These are phyloP conservation scores for Pneumocystis jirovecii DNA, from an alignment of 1,139 yeast species.

Conservation along the genomic window DNA sequence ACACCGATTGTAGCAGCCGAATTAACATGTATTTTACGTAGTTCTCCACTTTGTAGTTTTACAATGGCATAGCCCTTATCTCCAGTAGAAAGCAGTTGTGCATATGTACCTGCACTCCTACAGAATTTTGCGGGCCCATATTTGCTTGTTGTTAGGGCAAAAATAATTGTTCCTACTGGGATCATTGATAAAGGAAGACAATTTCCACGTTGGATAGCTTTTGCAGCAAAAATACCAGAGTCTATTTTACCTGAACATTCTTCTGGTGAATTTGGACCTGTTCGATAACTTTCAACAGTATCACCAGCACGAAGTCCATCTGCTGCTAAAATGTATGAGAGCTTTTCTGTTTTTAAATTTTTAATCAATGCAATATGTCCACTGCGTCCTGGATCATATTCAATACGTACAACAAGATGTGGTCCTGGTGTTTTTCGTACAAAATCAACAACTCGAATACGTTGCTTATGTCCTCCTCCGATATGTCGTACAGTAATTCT, in stretches of 20 bases:
- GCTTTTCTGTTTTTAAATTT: slow-evolving; percentile 44
- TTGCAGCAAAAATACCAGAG: slow-evolving; percentile 77
- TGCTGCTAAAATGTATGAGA: slow-evolving; percentile 75
- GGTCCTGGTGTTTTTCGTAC: slow-evolving; percentile 52
- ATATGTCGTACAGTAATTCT: slow-evolving; percentile 81
- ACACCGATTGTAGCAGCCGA: slow-evolving; percentile 92
- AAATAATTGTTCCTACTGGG: slow-evolving; percentile 83
- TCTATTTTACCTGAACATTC: slow-evolving; percentile 71
- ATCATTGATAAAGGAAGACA: slow-evolving; percentile 85
- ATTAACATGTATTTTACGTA: slow-evolving; percentile 68
- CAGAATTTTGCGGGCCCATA: slow-evolving; percentile 85
- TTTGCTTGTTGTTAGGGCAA: slow-evolving; percentile 64
- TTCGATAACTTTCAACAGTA: slow-evolving; percentile 71
- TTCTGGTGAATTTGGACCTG: slow-evolving; percentile 53
- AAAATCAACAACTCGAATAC: slow-evolving; percentile 72
- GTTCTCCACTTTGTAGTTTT: slow-evolving; percentile 81
- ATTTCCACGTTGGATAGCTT: slow-evolving; percentile 85
- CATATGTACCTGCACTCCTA: slow-evolving; percentile 89
- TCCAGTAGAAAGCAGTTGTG: slow-evolving; percentile 67
- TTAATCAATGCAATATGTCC: slow-evolving; percentile 82
- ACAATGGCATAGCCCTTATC: slow-evolving; percentile 61
- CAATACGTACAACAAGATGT: slow-evolving; percentile 73
- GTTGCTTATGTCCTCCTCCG: slow-evolving; percentile 92
- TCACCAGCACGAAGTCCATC: slow-evolving; percentile 92
- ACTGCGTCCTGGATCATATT: slow-evolving; percentile 89